phyloP scores from a whole-genome alignment of 2,329 filamentous ascomycete species.

The Dothistroma pini region DNA sequence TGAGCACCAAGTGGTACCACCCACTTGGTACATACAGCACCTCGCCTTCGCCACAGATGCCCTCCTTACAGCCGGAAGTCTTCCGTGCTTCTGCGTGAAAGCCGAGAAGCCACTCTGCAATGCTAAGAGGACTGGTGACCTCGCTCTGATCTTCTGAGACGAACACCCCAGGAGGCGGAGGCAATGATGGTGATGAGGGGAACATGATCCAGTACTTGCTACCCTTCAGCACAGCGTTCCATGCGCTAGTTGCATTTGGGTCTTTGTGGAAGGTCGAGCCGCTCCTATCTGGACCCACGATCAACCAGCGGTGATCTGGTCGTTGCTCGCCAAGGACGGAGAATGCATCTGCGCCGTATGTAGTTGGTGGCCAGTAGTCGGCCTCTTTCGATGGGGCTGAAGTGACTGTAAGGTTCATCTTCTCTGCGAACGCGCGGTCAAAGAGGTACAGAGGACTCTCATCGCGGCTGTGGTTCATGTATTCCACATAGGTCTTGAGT shows the following conservation, averaged over 20 bases:
- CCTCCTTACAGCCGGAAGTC: slow-evolving; percentile 75
- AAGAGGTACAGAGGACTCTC: slow-evolving; percentile 93
- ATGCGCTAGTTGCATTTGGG: slow-evolving; percentile 69
- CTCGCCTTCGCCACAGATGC: slow-evolving; percentile 78
- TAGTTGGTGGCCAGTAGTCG: slow-evolving; percentile 73
- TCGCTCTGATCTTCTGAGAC: slow-evolving; percentile 87
- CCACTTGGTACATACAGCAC: slow-evolving; percentile 88
- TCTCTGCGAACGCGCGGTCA: slow-evolving; percentile 79
- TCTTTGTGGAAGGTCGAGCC: slow-evolving; percentile 90
- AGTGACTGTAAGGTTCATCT: slow-evolving; percentile 67
- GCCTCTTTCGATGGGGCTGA: slow-evolving; percentile 41
- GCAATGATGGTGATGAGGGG: slow-evolving; percentile 60
- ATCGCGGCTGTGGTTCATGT: slow-evolving; percentile 66
- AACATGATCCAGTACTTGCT: slow-evolving; percentile 99
- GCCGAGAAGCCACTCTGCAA: slow-evolving; percentile 90
- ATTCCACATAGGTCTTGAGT: slow-evolving; percentile 72
- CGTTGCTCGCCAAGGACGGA: slow-evolving; percentile 71
- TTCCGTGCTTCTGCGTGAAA: slow-evolving; percentile 81
- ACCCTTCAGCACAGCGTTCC: slow-evolving; percentile 89
- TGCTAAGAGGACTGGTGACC: slow-evolving; percentile 88
- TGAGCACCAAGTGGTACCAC: slow-evolving; percentile 97
- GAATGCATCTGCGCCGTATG: slow-evolving; percentile 84
- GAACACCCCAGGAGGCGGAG: slow-evolving; percentile 80
- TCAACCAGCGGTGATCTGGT: slow-evolving; percentile 88
- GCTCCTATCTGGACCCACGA: slow-evolving; percentile 80